phyloP scores from a whole-genome alignment of 2,329 filamentous ascomycete genomes.

The Microdochium nivale region DNA sequence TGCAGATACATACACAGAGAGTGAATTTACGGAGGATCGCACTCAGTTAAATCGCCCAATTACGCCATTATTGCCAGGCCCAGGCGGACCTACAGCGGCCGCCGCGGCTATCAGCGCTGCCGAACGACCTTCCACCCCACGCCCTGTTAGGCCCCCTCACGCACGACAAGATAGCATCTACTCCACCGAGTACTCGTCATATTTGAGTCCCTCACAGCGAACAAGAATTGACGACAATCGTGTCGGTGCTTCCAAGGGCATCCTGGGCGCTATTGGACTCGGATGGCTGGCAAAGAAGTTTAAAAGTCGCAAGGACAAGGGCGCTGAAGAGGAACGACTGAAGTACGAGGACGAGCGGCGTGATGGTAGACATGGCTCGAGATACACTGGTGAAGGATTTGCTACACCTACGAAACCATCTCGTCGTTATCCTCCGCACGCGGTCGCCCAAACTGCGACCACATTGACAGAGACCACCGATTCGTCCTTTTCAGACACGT shows the following conservation, averaged over 20 bases:
- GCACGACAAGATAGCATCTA: conserved; percentile 36
- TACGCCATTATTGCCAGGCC: conserved; percentile 37
- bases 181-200: conserved; percentile 51
- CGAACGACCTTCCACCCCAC: conserved; percentile 36
- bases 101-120: conserved; percentile 39
- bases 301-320: conserved; percentile 45
- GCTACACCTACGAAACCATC: conserved; percentile 34
- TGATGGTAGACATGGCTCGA: conserved; percentile 52
- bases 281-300: conserved; percentile 62
- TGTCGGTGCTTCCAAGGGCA: conserved; percentile 45
- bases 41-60: conserved; percentile 19
- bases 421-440: conserved; percentile 17
- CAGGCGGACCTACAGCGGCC: conserved; percentile 32
- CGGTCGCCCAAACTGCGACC: conserved; percentile 17
- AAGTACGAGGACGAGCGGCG: conserved; percentile 40
- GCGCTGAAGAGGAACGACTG: conserved; percentile 38
- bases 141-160: conserved; percentile 29
- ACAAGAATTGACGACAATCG: conserved; percentile 27
- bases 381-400: conserved; percentile 62
- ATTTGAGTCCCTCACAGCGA: conserved; percentile 54
- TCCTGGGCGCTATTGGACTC: conserved; percentile 54
- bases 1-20: conserved; percentile 25
- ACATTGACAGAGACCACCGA: conserved; percentile 19
- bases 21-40: conserved; percentile 38
- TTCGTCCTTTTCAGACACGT: conserved; percentile 28